A percentile compares a stretch with the other conserved stretches of the same genome.
phyloP scores from a whole-genome alignment of 306 rosid species.

The Ochetophila trinervis region DNA sequence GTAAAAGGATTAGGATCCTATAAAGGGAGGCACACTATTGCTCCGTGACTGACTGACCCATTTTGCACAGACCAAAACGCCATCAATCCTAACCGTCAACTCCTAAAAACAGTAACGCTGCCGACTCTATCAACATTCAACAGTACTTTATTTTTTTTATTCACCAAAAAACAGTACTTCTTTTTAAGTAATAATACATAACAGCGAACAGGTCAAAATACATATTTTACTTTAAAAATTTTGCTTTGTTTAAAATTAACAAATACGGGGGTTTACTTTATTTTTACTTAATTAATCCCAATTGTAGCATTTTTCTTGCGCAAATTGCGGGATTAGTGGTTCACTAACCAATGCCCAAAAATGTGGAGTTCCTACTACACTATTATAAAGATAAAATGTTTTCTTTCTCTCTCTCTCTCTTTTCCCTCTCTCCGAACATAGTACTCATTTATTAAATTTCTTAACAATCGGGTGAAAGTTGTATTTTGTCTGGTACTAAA shows the following conservation, averaged over 20 bases:
- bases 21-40: neutral
- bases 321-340: slow-evolving; percentile 31
- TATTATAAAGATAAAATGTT: slow-evolving; percentile 13
- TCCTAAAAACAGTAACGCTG: no score
- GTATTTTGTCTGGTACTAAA: slow-evolving; percentile 22
- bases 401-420: neutral
- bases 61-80: neutral
- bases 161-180: no score
- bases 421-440: no score
- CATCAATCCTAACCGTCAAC: slow-evolving; percentile 32
- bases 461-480: slow-evolving; percentile 20
- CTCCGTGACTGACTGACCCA: slow-evolving; percentile 10
- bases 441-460: neutral
- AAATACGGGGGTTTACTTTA: neutral
- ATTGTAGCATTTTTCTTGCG: slow-evolving; percentile 22
- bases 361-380: neutral
- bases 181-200: no score
- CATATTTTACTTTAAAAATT: neutral
- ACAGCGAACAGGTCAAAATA: slow-evolving; percentile 5
- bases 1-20: no score
- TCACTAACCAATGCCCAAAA: slow-evolving; percentile 4
- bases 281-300: slow-evolving; percentile 14
- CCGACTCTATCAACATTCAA: no score
- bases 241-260: neutral
- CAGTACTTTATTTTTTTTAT: no score